phyloP scores from a whole-genome alignment of 176 grass and related monocot species.

The Thalia dealbata region DNA sequence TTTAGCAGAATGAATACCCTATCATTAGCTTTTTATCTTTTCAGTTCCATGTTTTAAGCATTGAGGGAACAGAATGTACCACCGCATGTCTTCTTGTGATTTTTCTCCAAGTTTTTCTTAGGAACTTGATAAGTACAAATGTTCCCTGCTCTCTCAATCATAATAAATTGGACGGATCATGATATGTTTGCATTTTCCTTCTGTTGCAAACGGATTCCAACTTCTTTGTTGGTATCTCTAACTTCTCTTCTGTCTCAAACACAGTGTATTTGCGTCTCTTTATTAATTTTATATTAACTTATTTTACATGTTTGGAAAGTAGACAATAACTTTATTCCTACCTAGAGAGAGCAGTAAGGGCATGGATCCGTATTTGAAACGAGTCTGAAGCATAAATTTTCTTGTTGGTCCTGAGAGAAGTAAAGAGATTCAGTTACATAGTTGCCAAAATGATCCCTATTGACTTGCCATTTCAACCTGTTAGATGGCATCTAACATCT shows the following conservation, averaged over 20 bases:
- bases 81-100: not conserved
- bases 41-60: not conserved
- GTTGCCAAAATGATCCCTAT: not conserved
- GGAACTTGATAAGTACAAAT: not conserved
- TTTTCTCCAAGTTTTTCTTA: not conserved
- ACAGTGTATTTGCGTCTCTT: not conserved
- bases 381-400: too few relatives aligned
- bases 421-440: not conserved
- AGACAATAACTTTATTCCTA: not conserved
- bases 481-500: not conserved
- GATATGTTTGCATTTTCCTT: slow-evolving; percentile 1
- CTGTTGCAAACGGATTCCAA: not conserved
- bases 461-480: not conserved
- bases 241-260: not conserved
- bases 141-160: too few relatives aligned
- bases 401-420: too few relatives aligned
- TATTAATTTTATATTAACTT: not conserved
- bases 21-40: not conserved
- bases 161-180: not conserved
- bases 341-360: not conserved
- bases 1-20: not conserved
- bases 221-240: too few relatives aligned
- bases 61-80: not conserved
- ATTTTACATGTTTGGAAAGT: not conserved
- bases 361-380: too few relatives aligned